Conservation (phyloP, 768 basidiomycete species). For the Pleurotus tuoliensis region DNA sequence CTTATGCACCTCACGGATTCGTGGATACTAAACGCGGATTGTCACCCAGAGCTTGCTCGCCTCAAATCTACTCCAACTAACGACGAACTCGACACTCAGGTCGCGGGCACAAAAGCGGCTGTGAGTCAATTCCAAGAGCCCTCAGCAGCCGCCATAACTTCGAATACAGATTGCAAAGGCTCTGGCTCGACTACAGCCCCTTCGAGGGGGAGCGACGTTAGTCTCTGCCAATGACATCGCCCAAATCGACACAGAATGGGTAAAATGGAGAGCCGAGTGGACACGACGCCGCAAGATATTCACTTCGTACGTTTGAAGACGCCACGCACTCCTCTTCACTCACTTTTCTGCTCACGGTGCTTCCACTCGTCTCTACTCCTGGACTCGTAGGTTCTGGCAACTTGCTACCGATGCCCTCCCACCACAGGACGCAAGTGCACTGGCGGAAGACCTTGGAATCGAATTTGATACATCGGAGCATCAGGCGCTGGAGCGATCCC, state of each 20-base stretch:
- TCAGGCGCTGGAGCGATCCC: conserved; percentile 53
- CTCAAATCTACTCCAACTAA: conserved; percentile 69
- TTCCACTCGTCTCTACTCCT: neutral
- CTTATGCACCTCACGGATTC: conserved; percentile 12
- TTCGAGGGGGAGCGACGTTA: conserved; percentile 62
- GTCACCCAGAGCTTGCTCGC: conserved; percentile 54
- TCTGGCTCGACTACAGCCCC: conserved; percentile 50
- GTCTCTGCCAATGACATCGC: conserved; percentile 71
- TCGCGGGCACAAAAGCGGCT: conserved; percentile 44
- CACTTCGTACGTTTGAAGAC: conserved; percentile 48
- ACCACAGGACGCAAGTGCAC: conserved; percentile 57
- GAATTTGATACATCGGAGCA: conserved; percentile 78
- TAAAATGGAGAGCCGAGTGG: conserved; percentile 82
- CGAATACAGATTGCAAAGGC: conserved; percentile 44
- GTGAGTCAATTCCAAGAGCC: conserved; percentile 33
- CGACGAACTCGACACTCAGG: conserved; percentile 52
- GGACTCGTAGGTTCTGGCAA: conserved; percentile 61
- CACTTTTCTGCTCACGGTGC: conserved; percentile 1
- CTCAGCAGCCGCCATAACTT: conserved; percentile 5
- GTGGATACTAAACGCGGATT: conserved; percentile 11
- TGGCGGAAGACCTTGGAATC: conserved; percentile 80
- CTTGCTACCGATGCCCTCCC: conserved; percentile 63
- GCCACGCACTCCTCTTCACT: neutral
- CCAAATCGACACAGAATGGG: conserved; percentile 70
- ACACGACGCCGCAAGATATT: conserved; percentile 71